Evolutionary conservation across 345 rosid species (phyloP), one percentile per base, ranked within the genome.

Genomic region (Populus simonii): DNA sequence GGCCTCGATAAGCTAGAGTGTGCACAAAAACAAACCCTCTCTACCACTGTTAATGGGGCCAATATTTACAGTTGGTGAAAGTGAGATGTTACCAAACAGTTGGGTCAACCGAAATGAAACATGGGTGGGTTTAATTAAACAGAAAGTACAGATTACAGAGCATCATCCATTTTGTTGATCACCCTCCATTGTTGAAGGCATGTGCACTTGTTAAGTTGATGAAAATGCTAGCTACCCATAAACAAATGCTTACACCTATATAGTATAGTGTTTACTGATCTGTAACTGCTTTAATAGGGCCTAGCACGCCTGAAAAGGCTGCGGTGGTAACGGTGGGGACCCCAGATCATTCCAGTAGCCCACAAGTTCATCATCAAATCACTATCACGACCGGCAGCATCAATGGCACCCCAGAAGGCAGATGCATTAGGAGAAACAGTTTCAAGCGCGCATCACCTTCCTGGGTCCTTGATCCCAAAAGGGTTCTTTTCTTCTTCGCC

Each of bases 391-490:
- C 95, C 11, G 82, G 88, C 78, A 84, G 77, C 61, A 68, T 87
- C 43, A 68, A 79, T 53, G 77, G 80, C 18, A 51, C 77, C 12
- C 65, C 85, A 10, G 97, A 90, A 39, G 81, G 89, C 80, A 86
- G 89, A 74, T 78, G 80, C 25, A 68, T 78, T 57, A 89, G 92
- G 76, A 91, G 97, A 68, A 89, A 90, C 70, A 90, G 93, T 80
- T 87, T 92, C 84, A 89, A 89, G 85, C 89, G 96, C 3, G 80
- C 89, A 68, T 69, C 89, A 20, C 36, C 81, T 31, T 79, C 88
- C 62, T 91, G 97, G 99, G 71, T 76, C 45, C 75, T 92, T 71
- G 97, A 96, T 84, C 99, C 99, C 11, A 93, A 87, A 87, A 92
- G 93, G 85, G 82, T 96, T 68, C 93, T 96, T 65, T 75, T 93